phyloP scores from a whole-genome alignment of 495 filamentous ascomycete species.

The Cryomyces antarcticus region DNA sequence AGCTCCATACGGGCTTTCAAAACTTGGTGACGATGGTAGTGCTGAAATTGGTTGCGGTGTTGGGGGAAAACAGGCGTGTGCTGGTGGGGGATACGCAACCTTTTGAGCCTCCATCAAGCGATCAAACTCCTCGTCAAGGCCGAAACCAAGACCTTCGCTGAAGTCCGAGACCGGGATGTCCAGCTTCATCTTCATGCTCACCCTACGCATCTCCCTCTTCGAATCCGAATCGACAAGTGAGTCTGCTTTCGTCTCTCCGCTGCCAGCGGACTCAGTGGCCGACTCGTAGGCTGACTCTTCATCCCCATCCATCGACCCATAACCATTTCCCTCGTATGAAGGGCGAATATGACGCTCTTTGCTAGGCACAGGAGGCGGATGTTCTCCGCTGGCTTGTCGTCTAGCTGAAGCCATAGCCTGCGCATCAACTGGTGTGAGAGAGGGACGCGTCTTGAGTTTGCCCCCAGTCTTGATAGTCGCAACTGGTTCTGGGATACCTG shows the following conservation, averaged over 20 bases:
- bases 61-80: constrained; percentile 5
- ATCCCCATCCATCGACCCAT: no score
- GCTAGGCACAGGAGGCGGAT: constrained; percentile 14
- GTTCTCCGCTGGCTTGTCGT: constrained; percentile 52
- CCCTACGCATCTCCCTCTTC: not conserved
- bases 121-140: constrained; percentile 82
- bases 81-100: constrained; percentile 42
- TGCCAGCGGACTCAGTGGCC: not conserved
- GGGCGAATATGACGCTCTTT: no score
- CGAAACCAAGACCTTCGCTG: constrained; percentile 45
- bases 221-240: not conserved
- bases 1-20: constrained; percentile 8
- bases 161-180: constrained; percentile 43
- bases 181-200: constrained; percentile 22
- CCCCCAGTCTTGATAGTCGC: constrained; percentile 84
- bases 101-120: constrained; percentile 94
- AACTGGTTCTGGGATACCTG: constrained; percentile 55
- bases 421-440: constrained; percentile 66
- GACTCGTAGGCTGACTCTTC: no score
- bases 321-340: no score
- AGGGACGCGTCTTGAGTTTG: constrained; percentile 76
- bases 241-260: not conserved
- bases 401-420: constrained; percentile 73
- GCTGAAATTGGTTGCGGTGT: constrained; percentile 5
- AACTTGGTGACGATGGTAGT: not conserved